Percentiles rank a stretch among this genome's conserved stretches.
Conservation (phyloP, 108 stramenopile species). For the Pseudonitzschia delicatissima region DNA sequence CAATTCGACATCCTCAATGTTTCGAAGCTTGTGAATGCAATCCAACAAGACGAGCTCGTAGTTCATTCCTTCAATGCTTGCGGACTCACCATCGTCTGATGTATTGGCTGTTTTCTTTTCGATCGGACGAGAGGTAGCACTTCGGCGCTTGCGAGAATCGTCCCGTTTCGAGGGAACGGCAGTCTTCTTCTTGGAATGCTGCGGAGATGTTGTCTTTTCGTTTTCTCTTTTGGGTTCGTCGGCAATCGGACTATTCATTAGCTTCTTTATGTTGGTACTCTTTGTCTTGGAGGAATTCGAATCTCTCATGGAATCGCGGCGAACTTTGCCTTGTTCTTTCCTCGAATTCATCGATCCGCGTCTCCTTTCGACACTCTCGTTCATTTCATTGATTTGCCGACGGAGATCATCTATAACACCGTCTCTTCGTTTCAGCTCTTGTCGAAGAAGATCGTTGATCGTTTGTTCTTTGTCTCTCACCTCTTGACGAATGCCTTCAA, state of each 20-base stretch:
- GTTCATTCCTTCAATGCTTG: not conserved
- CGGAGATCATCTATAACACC: not conserved
- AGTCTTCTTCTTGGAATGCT: too few relatives aligned
- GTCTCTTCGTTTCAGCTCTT: not conserved
- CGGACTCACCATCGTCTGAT: not conserved
- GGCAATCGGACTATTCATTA: too few relatives aligned
- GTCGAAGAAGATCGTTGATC: not conserved
- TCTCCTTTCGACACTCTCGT: not conserved
- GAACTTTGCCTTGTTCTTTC: not conserved
- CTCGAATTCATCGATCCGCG: not conserved
- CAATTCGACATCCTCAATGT: too few relatives aligned
- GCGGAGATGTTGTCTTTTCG: too few relatives aligned
- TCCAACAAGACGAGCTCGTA: not conserved
- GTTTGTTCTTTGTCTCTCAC: not conserved
- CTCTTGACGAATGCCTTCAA: conserved; percentile 3
- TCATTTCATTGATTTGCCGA: conserved; percentile 1
- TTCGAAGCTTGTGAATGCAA: too few relatives aligned
- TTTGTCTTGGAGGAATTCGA: too few relatives aligned
- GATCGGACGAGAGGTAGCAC: not conserved
- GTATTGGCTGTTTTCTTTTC: not conserved
- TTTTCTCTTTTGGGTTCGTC: too few relatives aligned
- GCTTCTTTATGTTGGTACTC: too few relatives aligned
- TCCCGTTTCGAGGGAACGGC: not conserved
- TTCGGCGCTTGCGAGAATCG: not conserved
- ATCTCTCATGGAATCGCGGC: too few relatives aligned